Conservation (phyloP, 805 yeast species). For the Candida tibetensis region DNA sequence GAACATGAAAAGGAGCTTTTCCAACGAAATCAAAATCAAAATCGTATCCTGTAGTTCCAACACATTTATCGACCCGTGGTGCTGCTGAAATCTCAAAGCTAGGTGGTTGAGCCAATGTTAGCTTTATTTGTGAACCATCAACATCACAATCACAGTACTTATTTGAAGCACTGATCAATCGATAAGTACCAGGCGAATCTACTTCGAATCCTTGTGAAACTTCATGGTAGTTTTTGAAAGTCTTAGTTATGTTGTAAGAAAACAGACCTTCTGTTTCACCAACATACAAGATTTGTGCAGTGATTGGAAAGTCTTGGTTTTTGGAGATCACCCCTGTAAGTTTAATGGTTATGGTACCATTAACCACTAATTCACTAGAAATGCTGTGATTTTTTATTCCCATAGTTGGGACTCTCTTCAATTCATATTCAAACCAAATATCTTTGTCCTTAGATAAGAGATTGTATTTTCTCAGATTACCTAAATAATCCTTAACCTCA, state of each 20-base stretch:
- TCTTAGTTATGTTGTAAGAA: constrained; percentile 14
- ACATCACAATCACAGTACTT: constrained; percentile 66
- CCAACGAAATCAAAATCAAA: constrained; percentile 71
- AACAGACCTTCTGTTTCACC: constrained; percentile 1
- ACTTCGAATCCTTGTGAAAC: constrained; percentile 34
- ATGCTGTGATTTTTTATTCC: constrained; percentile 20
- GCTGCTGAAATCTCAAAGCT: constrained; percentile 42
- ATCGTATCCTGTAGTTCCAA: constrained; percentile 81
- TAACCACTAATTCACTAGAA: constrained; percentile 21
- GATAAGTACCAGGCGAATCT: constrained; percentile 64
- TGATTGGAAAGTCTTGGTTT: constrained; percentile 46
- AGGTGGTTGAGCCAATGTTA: constrained; percentile 44
- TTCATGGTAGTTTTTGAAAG: constrained; percentile 24
- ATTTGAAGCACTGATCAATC: constrained; percentile 52
- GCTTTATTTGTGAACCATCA: constrained; percentile 12
- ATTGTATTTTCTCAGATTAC: constrained; percentile 32
- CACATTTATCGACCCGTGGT: constrained; percentile 79
- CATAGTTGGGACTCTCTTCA: constrained; percentile 25
- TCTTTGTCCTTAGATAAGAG: constrained; percentile 37
- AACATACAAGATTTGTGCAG: constrained; percentile 20
- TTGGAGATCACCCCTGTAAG: constrained; percentile 8
- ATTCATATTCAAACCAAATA: constrained; percentile 26
- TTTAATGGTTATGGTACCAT: constrained; percentile 24
- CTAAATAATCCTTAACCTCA: constrained; percentile 32
- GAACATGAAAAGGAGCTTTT: constrained; percentile 74